phyloP scores from a whole-genome alignment of 2,329 filamentous ascomycete genomes.

The Byssochlamys sp. region DNA sequence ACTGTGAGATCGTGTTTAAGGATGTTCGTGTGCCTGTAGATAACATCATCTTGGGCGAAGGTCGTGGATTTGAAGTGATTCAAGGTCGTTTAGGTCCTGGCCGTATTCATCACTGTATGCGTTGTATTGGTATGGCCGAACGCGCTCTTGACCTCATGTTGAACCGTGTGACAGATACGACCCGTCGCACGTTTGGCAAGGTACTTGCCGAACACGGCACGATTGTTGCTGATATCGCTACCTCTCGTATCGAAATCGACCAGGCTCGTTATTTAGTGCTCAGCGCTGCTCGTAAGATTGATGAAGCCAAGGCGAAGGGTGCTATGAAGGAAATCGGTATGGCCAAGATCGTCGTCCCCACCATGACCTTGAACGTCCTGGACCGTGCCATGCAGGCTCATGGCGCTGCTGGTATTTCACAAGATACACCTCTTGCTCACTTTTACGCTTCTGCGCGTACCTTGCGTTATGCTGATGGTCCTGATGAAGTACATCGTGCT shows the following conservation, averaged over 20 bases:
- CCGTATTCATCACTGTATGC: conserved; percentile 96
- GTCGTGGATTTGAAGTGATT: conserved; percentile 94
- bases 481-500: conserved; percentile 82
- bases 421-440: conserved; percentile 82
- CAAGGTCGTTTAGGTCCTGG: conserved; percentile 92
- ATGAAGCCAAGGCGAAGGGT: conserved; percentile 75
- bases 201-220: conserved; percentile 79
- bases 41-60: conserved; percentile 85
- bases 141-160: conserved; percentile 90
- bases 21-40: conserved; percentile 77
- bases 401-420: conserved; percentile 79
- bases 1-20: conserved; percentile 81
- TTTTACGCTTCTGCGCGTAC: conserved; percentile 77
- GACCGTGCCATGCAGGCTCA: conserved; percentile 91
- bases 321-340: conserved; percentile 88
- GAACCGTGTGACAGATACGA: conserved; percentile 81
- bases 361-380: conserved; percentile 72
- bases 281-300: conserved; percentile 91
- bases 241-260: conserved; percentile 86
- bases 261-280: conserved; percentile 79
- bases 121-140: conserved; percentile 82
- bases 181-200: conserved; percentile 85
- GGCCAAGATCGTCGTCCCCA: conserved; percentile 87
- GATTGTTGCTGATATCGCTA: conserved; percentile 88
- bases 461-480: conserved; percentile 78